Evolutionary conservation across 2,329 filamentous ascomycete species (phyloP).

Genomic region (Fusarium mangiferae): DNA sequence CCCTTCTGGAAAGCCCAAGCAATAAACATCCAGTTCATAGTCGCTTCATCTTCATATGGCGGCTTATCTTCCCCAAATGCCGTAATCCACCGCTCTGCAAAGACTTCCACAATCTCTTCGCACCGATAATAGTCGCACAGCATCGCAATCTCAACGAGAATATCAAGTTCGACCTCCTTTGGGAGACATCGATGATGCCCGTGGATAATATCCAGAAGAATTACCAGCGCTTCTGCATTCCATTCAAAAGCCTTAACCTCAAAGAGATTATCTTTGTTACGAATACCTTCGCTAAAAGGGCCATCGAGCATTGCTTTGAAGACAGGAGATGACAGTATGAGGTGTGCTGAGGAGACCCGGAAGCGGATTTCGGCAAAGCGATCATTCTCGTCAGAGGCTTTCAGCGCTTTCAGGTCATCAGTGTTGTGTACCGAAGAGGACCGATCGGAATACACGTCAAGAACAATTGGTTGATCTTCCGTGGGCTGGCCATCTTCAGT

Average conservation of each 20-base stretch:
- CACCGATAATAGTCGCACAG: background rate
- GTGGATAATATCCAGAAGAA: background rate
- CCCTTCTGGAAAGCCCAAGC: background rate
- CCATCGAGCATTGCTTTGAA: background rate
- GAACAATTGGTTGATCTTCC: background rate
- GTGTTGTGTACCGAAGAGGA: background rate
- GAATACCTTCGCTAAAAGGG: background rate
- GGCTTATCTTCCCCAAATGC: background rate
- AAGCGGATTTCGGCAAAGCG: background rate
- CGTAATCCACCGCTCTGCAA: background rate
- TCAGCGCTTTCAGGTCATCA: background rate
- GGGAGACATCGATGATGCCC: background rate
- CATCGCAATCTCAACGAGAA: background rate
- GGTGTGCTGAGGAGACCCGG: background rate
- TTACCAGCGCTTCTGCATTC: background rate
- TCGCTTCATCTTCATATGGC: background rate
- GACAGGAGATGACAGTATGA: background rate
- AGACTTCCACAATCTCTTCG: background rate
- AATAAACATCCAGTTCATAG: background rate
- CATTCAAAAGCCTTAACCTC: background rate
- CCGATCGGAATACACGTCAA: background rate
- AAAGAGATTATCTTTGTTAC: background rate
- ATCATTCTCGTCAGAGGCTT: background rate
- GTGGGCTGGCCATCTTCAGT: background rate
- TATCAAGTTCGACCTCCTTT: background rate